Percentiles rank a stretch among this genome's conserved stretches.
Evolutionary conservation across 495 filamentous ascomycete genomes (phyloP).

Genomic region (Aspergillus baeticus): DNA sequence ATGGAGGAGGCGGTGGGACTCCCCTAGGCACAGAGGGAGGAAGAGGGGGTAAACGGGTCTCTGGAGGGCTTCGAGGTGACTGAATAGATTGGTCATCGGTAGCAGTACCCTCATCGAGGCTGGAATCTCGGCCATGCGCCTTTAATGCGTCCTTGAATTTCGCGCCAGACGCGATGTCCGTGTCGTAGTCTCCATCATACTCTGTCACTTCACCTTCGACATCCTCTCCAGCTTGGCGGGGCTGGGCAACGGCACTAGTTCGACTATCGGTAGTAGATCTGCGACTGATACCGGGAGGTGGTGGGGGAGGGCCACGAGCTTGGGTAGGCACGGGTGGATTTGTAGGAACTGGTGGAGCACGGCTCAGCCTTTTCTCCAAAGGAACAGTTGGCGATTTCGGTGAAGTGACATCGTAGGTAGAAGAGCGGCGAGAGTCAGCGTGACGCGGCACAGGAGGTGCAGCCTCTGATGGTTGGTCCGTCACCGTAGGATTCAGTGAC

Average conservation of each 20-base stretch:
- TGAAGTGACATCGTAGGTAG: slow-evolving; percentile 45
- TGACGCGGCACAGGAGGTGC: slow-evolving; percentile 49
- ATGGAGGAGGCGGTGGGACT: slow-evolving; percentile 54
- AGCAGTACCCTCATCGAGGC: slow-evolving; percentile 57
- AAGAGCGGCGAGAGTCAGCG: slow-evolving; percentile 39
- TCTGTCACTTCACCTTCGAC: slow-evolving; percentile 84
- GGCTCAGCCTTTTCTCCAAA: slow-evolving; percentile 52
- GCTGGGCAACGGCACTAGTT: slow-evolving; percentile 31
- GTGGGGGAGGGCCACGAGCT: slow-evolving; percentile 73
- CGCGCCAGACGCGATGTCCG: slow-evolving; percentile 87
- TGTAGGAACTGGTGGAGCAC: slow-evolving; percentile 48
- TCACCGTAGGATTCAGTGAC: slow-evolving; percentile 36
- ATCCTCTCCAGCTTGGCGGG: slow-evolving; percentile 53
- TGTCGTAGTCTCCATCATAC: slow-evolving; percentile 98
- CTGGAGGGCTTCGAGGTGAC: slow-evolving; percentile 47
- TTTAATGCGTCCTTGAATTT: slow-evolving; percentile 91
- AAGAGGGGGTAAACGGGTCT: slow-evolving; percentile 51
- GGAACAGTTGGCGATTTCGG: slow-evolving; percentile 48
- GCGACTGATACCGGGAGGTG: slow-evolving; percentile 63
- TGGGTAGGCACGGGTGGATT: slow-evolving; percentile 52
- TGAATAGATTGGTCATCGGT: slow-evolving; percentile 53
- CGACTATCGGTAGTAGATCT: slow-evolving; percentile 60
- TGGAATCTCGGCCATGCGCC: slow-evolving; percentile 74
- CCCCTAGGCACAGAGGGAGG: slow-evolving; percentile 52
- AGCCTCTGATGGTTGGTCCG: slow-evolving; percentile 43